Percentiles rank a stretch among this genome's conserved stretches.
Evolutionary conservation across 2,329 filamentous ascomycete species (phyloP).

Genomic region (Aspergillus pseudoviridinutans): DNA sequence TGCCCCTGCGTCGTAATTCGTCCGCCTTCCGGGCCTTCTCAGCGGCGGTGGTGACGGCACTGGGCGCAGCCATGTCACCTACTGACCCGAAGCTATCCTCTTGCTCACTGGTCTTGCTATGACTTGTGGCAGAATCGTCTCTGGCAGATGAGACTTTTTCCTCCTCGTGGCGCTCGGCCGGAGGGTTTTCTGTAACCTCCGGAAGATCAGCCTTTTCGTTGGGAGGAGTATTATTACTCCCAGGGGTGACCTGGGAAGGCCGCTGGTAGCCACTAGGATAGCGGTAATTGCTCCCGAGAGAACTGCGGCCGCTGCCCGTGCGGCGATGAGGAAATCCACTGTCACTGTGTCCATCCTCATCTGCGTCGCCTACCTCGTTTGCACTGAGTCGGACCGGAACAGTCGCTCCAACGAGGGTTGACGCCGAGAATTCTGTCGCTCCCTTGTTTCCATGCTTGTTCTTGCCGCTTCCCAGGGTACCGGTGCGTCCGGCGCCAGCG

Average conservation of each 20-base stretch:
- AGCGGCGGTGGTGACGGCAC: conserved; percentile 34
- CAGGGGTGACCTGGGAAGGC: conserved; percentile 40
- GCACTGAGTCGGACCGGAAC: conserved; percentile 90
- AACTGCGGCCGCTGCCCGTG: conserved; percentile 57
- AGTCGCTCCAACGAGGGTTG: conserved; percentile 70
- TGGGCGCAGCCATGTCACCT: conserved; percentile 48
- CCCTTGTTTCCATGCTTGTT: conserved; percentile 83
- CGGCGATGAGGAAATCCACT: conserved; percentile 46
- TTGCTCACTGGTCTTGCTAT: conserved; percentile 35
- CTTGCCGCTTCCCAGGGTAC: conserved; percentile 67
- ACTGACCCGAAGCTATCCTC: conserved; percentile 55
- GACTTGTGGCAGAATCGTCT: conserved; percentile 26
- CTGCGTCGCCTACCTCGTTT: conserved; percentile 89
- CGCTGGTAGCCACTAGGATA: conserved; percentile 45
- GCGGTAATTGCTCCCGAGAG: conserved; percentile 45
- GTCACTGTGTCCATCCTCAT: conserved; percentile 55
- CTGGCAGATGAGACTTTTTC: conserved; percentile 25
- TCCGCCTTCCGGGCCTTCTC: conserved; percentile 41
- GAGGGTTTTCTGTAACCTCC: conserved; percentile 39
- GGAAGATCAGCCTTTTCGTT: conserved; percentile 41
- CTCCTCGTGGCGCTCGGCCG: conserved; percentile 24
- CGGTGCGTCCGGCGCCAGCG: conserved; percentile 51
- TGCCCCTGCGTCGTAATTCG: conserved; percentile 44
- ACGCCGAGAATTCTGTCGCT: conserved; percentile 73
- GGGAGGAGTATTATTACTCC: conserved; percentile 53